Evolutionary conservation across 2,329 filamentous ascomycete genomes (phyloP).

Genomic region (Grosmannia serpens): DNA sequence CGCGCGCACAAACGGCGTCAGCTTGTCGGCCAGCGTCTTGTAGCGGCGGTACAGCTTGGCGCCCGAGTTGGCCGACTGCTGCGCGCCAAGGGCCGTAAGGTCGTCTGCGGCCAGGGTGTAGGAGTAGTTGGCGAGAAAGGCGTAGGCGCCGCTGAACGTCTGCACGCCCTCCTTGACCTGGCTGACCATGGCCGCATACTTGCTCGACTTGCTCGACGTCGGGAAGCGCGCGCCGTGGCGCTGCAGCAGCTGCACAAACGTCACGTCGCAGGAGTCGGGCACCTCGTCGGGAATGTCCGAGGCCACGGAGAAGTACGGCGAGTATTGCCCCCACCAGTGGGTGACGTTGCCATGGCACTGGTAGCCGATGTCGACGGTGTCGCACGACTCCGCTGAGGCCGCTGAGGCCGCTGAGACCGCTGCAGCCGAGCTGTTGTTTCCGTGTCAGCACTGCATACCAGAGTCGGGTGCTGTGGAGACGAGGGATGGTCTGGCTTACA

Average conservation of each 20-base stretch:
- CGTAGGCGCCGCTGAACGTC: slow-evolving; percentile 49
- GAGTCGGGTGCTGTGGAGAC: neutral
- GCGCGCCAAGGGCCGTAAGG: slow-evolving; percentile 53
- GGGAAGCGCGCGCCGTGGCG: slow-evolving; percentile 78
- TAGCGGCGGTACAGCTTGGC: slow-evolving; percentile 66
- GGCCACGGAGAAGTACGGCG: slow-evolving; percentile 66
- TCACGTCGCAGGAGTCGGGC: slow-evolving; percentile 57
- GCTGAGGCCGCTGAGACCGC: neutral
- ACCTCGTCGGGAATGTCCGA: slow-evolving; percentile 50
- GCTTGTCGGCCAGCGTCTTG: slow-evolving; percentile 39
- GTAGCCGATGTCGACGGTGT: slow-evolving; percentile 43
- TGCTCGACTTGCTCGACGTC: slow-evolving; percentile 51
- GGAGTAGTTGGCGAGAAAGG: slow-evolving; percentile 59
- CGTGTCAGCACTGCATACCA: neutral
- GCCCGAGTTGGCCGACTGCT: slow-evolving; percentile 63
- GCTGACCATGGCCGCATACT: slow-evolving; percentile 52
- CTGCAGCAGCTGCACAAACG: slow-evolving; percentile 67
- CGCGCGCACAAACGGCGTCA: slow-evolving; percentile 31
- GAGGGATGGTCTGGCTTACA: neutral
- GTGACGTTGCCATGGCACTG: slow-evolving; percentile 49
- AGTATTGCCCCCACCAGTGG: slow-evolving; percentile 76
- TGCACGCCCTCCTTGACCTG: slow-evolving; percentile 48
- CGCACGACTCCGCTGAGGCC: slow-evolving; percentile 24
- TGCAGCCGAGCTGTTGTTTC: neutral
- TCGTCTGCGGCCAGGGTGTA: slow-evolving; percentile 44